Base-by-base conservation (phyloP, 768 basidiomycete genomes). In the Galerina marginata region DNA sequence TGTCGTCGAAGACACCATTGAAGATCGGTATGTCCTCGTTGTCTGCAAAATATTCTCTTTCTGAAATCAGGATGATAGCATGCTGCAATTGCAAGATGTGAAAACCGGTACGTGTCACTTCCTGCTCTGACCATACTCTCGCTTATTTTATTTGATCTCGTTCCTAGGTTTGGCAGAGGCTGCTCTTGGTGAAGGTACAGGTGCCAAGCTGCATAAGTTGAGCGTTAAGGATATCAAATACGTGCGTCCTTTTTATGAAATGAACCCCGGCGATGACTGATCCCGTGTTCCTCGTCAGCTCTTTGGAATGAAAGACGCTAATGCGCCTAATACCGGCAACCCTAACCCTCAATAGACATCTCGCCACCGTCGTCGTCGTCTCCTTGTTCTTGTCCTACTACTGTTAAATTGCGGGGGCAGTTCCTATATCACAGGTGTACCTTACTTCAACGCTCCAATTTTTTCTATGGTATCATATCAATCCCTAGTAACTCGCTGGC, bases 161-260 rank as follows among this genome's bases (percentile, higher is more conserved):
- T 63, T 38, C 7, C 20, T 51, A 79, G 84, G 84, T 55, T 80
- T 90, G 26, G 83, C 89, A 1, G 87, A 89, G 55, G 88, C 88
- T 3, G 88, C 88, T 1, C 79, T 91, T 5, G 89, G 89, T 11
- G 89, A 91, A 74, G 89, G 89, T 0, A 74, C 75, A 1, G 87
- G 86, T 9, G 77, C 75, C 5, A 88, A 86, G 66, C 75, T 89
- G 11, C 82, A 87, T 60, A 88, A 86, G 66, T 73, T 90, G 53
- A 88, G 86, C 61, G 86, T 89, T n/a, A 85, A 81, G 66, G 86
- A 90, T 69, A 83, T 90, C 60, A 86, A 83, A 76, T 80, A 80
- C 54, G 88, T 88, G 61, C 46, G 84, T 59, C 11, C 15, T 25
- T 12, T 44, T 10, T 43, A 1, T 33, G 20, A 20, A 20, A 20